phyloP scores from a whole-genome alignment of 192 early-diverging fungal species.

The Linnemannia exigua region DNA sequence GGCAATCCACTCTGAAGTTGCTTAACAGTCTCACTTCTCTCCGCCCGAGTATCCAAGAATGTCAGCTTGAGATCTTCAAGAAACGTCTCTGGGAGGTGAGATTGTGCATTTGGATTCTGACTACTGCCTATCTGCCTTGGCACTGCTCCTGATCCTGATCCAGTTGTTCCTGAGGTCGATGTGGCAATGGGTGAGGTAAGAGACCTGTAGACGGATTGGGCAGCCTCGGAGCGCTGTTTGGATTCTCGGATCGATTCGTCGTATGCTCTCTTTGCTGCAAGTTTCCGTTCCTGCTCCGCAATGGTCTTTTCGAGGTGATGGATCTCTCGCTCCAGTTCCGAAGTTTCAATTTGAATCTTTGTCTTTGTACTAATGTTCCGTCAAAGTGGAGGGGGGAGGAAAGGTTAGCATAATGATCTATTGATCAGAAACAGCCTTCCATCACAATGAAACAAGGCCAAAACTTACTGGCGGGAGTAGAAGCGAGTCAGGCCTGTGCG shows the following conservation, averaged over 20 bases:
- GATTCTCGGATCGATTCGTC: slow-evolving; percentile 43
- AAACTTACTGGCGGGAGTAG: slow-evolving; percentile 40
- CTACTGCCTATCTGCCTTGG: not conserved
- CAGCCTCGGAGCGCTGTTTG: slow-evolving; percentile 35
- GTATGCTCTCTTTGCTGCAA: slow-evolving; percentile 23
- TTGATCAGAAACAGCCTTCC: not conserved
- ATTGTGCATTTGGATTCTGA: slow-evolving; percentile 18
- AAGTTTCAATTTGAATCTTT: slow-evolving; percentile 35
- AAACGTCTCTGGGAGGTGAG: slow-evolving; percentile 35
- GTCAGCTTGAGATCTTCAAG: slow-evolving; percentile 40
- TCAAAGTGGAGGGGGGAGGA: not conserved
- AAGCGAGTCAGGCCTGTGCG: slow-evolving; percentile 15
- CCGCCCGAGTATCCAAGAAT: slow-evolving; percentile 36
- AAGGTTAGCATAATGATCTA: not conserved
- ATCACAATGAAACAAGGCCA: not conserved
- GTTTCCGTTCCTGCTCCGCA: slow-evolving; percentile 38
- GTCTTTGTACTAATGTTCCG: slow-evolving; percentile 28
- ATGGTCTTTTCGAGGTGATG: slow-evolving; percentile 33
- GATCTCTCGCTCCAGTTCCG: slow-evolving; percentile 44
- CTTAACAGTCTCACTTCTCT: slow-evolving; percentile 19
- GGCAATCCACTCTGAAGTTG: slow-evolving; percentile 35
- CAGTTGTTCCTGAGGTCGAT: not conserved
- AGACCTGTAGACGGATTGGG: slow-evolving; percentile 33
- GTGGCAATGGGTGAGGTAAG: slow-evolving; percentile 20
- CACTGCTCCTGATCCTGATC: not conserved